These are phyloP conservation scores for Trichoderma sp. DNA, from an alignment of 2,329 filamentous ascomycete species.

Conservation along the genomic window DNA sequence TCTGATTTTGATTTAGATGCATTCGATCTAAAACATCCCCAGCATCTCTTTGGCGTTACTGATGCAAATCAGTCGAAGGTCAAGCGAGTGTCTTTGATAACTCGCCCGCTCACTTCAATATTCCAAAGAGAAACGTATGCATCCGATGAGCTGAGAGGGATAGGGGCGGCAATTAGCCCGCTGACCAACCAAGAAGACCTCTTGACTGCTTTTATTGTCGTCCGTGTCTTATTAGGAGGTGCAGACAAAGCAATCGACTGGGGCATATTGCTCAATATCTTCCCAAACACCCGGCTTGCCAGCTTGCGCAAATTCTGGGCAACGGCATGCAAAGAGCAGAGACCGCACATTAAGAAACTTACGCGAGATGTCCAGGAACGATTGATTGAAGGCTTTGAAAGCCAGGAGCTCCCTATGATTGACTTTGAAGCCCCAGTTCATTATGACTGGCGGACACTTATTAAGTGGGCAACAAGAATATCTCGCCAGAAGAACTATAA, in stretches of 20 bases:
- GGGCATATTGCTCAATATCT: constrained; percentile 58
- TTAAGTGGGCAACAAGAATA: constrained; percentile 66
- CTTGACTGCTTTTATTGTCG: constrained; percentile 59
- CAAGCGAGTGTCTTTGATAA: constrained; percentile 37
- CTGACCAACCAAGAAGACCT: constrained; percentile 39
- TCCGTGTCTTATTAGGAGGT: constrained; percentile 61
- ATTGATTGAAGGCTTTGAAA: constrained; percentile 67
- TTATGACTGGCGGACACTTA: constrained; percentile 68
- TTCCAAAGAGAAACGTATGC: neutral
- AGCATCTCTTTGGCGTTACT: neutral
- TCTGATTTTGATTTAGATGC: neutral
- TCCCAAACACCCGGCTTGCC: constrained; percentile 54
- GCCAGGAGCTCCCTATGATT: constrained; percentile 60
- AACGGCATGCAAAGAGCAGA: constrained; percentile 52
- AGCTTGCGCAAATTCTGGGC: constrained; percentile 59
- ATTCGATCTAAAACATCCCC: neutral
- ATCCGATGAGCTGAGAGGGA: neutral
- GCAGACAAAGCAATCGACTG: constrained; percentile 62
- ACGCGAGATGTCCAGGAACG: constrained; percentile 64
- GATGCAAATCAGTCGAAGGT: constrained; percentile 18
- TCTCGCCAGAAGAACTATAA: constrained; percentile 47
- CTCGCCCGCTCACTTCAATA: constrained; percentile 36
- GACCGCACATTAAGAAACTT: constrained; percentile 53
- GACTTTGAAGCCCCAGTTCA: constrained; percentile 63
- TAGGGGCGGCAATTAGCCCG: constrained; percentile 21